Evolutionary conservation across 2,329 filamentous ascomycete genomes (phyloP), one percentile per base, ranked within the genome.

Genomic region (Trichoderma atroviride): DNA sequence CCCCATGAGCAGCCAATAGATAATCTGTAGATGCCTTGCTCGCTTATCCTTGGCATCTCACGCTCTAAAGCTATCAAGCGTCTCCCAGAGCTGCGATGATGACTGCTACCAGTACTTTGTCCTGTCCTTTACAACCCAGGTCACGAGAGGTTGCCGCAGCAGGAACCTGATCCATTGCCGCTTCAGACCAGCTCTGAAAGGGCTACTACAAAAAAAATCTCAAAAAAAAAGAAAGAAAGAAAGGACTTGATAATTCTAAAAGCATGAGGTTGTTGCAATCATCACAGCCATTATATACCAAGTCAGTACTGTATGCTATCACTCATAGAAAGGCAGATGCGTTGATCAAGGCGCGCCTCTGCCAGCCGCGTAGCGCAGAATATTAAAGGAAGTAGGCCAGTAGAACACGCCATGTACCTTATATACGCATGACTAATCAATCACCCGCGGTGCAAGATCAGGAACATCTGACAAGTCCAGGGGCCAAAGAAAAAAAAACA

Each of bases 371-470:
- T 52, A 40, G 37, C 55, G 40, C 53, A 13, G 22, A 50, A 59
- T 66, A 59, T 59, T 35, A 29, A 66, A 52, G 63, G 55, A 66
- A 66, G 22, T 29, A 47, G 40, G 63, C n/a, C 53, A n/a, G 63
- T 27, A n/a, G 31, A 27, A 59, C 55, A 66, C 53, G 13, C 37
- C n/a, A 43, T n/a, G 66, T 3, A 50, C 37, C 37, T 63, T 69
- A 62, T 69, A 69, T 69, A 62, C 43, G 65, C 40, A 61, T 69
- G 66, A 69, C 66, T 69, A 69, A 69, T 69, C 66, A 69, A 59
- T 47, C 58, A 27, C 33, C 7, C 24, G 37, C 27, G n/a, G 27
- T n/a, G 66, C 50, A 40, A 29, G 66, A 62, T 60, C 57, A 69
- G 33, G 58, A 69, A 55, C 9, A 57, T n/a, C 63, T 58, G 55